A percentile compares a stretch with the other conserved stretches of the same genome.
Evolutionary conservation across 768 basidiomycete species (phyloP).

Genomic region (Lactarius akahatsu): DNA sequence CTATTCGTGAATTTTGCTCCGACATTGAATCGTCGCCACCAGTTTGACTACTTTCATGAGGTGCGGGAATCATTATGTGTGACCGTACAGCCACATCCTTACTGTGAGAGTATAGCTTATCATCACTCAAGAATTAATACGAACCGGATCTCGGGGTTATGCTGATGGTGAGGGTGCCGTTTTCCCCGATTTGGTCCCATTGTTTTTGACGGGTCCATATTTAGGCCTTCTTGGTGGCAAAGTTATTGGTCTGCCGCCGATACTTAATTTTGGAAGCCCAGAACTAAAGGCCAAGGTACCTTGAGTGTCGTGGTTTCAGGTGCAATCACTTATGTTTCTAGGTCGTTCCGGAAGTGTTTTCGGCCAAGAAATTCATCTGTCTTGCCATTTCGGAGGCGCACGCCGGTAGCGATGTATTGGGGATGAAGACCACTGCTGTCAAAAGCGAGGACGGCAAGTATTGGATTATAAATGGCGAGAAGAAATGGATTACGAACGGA

Average conservation of each 20-base stretch:
- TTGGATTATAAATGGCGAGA: constrained; percentile 84
- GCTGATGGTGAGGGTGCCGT: constrained; percentile 49
- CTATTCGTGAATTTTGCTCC: not conserved
- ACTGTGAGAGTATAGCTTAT: constrained; percentile 31
- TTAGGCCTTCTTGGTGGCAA: constrained; percentile 62
- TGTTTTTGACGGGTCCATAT: not conserved
- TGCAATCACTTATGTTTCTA: not conserved
- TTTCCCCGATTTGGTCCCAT: constrained; percentile 9
- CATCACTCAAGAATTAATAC: constrained; percentile 36
- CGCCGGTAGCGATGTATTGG: constrained; percentile 83
- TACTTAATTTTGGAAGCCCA: constrained; percentile 76
- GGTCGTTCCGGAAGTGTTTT: constrained; percentile 63
- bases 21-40: not conserved
- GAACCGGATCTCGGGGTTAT: constrained; percentile 75
- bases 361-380: constrained; percentile 81
- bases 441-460: constrained; percentile 80
- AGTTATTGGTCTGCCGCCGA: constrained; percentile 82
- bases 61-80: constrained; percentile 34
- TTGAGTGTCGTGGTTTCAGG: not conserved
- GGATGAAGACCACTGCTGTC: constrained; percentile 73
- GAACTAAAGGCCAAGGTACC: constrained; percentile 52
- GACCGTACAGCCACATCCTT: not conserved
- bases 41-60: constrained; percentile 91
- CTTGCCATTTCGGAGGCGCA: constrained; percentile 88
- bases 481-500: constrained; percentile 85